phyloP scores from a whole-genome alignment of 2,329 filamentous ascomycete species.

The Ophiocordyceps robertsii region DNA sequence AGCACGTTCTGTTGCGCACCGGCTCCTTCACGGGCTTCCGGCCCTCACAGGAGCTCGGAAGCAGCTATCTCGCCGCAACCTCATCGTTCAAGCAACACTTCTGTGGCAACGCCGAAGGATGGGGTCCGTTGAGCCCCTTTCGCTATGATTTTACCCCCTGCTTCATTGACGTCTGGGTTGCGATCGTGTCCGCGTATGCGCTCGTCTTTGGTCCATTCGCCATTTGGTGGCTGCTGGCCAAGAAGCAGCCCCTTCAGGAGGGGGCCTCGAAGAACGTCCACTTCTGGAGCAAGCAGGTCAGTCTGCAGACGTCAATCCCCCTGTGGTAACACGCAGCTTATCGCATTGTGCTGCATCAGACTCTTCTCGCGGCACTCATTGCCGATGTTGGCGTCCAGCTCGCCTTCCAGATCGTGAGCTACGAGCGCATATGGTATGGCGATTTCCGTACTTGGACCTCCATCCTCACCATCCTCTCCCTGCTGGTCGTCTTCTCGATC shows the following conservation, averaged over 20 bases:
- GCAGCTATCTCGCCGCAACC: constrained; percentile 43
- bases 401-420: constrained; percentile 58
- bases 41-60: constrained; percentile 34
- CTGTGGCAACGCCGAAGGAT: constrained; percentile 83
- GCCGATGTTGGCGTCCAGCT: constrained; percentile 59
- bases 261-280: constrained; percentile 73
- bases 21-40: constrained; percentile 50
- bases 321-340: neutral
- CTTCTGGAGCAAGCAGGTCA: constrained; percentile 84
- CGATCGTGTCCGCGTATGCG: constrained; percentile 64
- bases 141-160: constrained; percentile 95
- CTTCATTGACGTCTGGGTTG: constrained; percentile 87
- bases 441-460: constrained; percentile 85
- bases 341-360: constrained; percentile 14
- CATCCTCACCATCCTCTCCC: constrained; percentile 54
- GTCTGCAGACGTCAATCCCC: neutral
- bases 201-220: constrained; percentile 65
- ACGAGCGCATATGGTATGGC: constrained; percentile 55
- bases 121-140: constrained; percentile 79
- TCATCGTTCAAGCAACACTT: constrained; percentile 49
- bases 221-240: constrained; percentile 65
- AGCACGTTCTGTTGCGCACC: constrained; percentile 37
- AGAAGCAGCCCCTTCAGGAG: constrained; percentile 40
- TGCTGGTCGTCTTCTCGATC: constrained; percentile 60
- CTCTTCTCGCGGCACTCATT: constrained; percentile 54